Base-by-base conservation (phyloP, 768 basidiomycete species). In the Phanerodontia chrysosporium region DNA sequence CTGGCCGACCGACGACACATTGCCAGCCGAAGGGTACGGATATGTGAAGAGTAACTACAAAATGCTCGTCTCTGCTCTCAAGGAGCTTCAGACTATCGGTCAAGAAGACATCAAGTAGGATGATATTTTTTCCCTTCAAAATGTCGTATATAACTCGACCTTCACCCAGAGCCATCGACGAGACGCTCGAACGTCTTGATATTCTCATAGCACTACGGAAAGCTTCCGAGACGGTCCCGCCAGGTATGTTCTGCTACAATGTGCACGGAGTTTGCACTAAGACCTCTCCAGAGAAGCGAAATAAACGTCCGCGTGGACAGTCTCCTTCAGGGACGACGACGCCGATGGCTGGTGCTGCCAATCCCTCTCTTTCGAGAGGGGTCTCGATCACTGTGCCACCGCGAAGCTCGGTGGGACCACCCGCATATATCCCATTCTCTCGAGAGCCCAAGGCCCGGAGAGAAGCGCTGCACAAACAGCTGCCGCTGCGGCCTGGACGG, bases 121-220 rank as follows among this genome's bases (percentile, higher is more conserved):
- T 9, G 6, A 9, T 18, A 42, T 42, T 18, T 42, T 42, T 21
- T 13, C 18, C 8, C 13, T 32, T 32, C 28, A 12, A 4, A 42
- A 42, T 42, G 18, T 42, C 4, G 8, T 18, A 8, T 8, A 10
- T 35, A 13, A 35, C 32, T n/a, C 32, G 49, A 45, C 29, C 22
- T 56, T 39, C 54, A 48, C 57, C n/a, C 66, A 94, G 91, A 59
- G 83, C 85, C 3, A 84, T 92, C 45, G 84, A 89, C 32, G 79
- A 84, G 53, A 84, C 85, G 10, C 77, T 92, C 21, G 92, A 92
- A 66, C 82, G 78, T 29, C 74, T 94, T 12, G 75, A 75, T 51
- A 77, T 92, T 49, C 75, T 94, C 53, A 85, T 91, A 55, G 91
- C 83, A 9, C 74, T 94, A 49, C 75, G 92, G 61, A 84, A 81